Conservation (phyloP, 148 eudicot genomes). For the Amaranthus palmeri region DNA sequence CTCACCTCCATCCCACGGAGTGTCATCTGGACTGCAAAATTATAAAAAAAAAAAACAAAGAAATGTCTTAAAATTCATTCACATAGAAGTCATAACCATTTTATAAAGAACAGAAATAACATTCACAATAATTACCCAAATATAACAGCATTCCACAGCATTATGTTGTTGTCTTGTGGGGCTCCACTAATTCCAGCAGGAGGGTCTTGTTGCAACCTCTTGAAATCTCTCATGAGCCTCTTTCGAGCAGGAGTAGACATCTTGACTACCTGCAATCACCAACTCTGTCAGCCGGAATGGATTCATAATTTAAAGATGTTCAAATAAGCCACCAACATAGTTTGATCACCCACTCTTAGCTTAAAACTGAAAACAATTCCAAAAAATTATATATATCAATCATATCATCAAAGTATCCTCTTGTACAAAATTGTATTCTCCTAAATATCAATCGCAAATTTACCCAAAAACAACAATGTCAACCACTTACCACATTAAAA, state of each 20-base stretch:
- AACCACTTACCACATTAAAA: no score
- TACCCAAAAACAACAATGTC: no score
- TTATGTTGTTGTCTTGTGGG: conserved; percentile 48
- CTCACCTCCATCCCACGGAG: conserved; percentile 64
- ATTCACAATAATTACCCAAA: conserved; percentile 31
- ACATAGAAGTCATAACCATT: conserved; percentile 1
- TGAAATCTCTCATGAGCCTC: conserved; percentile 52
- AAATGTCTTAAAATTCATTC: conserved; percentile 18
- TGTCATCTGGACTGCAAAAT: conserved; percentile 51
- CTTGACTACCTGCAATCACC: conserved; percentile 18
- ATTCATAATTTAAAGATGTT: no score
- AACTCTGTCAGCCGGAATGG: background rate
- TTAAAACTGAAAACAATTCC: no score
- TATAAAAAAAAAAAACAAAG: conserved; percentile 22
- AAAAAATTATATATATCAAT: background rate
- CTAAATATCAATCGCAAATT: no score
- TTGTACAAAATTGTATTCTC: no score
- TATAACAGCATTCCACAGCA: conserved; percentile 55
- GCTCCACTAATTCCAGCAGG: conserved; percentile 58
- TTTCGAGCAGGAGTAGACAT: conserved; percentile 53
- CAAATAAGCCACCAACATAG: no score
- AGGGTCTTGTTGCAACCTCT: conserved; percentile 57
- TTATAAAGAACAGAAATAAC: background rate
- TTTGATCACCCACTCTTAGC: background rate
- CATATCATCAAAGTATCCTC: background rate